Percentiles rank a stretch among this genome's conserved stretches.
Conservation (phyloP, 306 rosid species). For the Begonia fuchsioides region DNA sequence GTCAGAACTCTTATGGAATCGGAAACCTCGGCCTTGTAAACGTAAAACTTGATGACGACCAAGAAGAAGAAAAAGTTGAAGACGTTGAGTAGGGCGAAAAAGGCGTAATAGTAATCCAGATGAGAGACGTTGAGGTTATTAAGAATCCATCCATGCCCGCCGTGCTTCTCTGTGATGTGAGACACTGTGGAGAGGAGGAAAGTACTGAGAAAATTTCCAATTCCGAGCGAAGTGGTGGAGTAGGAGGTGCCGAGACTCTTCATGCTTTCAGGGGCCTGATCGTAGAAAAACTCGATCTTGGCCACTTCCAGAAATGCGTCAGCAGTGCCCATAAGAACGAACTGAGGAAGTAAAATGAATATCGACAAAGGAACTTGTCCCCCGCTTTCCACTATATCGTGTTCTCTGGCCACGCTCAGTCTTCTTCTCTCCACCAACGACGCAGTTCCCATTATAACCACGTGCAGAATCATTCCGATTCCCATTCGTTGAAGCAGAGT, state of each 20-base stretch:
- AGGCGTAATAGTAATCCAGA: constrained; percentile 84
- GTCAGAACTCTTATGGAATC: constrained; percentile 61
- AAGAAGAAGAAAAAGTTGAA: constrained; percentile 24
- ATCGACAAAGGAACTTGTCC: constrained; percentile 63
- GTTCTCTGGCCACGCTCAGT: constrained; percentile 34
- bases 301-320: constrained; percentile 76
- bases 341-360: constrained; percentile 64
- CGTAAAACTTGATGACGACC: constrained; percentile 27
- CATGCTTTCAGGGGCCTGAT: constrained; percentile 80
- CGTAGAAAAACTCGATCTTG: constrained; percentile 77
- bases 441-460: constrained; percentile 46
- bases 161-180: constrained; percentile 39
- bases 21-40: no score
- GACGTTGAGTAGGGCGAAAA: constrained; percentile 21
- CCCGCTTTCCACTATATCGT: constrained; percentile 21
- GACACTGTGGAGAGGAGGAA: constrained; percentile 63
- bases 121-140: constrained; percentile 69
- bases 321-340: constrained; percentile 59
- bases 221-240: constrained; percentile 49
- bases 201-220: constrained; percentile 71
- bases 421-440: constrained; percentile 52
- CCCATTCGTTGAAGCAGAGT: constrained; percentile 75
- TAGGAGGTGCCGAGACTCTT: constrained; percentile 74
- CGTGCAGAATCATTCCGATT: constrained; percentile 58
- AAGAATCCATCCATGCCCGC: constrained; percentile 62